phyloP scores from a whole-genome alignment of 1,284 basidiomycete genomes.

The Tilletia caries region DNA sequence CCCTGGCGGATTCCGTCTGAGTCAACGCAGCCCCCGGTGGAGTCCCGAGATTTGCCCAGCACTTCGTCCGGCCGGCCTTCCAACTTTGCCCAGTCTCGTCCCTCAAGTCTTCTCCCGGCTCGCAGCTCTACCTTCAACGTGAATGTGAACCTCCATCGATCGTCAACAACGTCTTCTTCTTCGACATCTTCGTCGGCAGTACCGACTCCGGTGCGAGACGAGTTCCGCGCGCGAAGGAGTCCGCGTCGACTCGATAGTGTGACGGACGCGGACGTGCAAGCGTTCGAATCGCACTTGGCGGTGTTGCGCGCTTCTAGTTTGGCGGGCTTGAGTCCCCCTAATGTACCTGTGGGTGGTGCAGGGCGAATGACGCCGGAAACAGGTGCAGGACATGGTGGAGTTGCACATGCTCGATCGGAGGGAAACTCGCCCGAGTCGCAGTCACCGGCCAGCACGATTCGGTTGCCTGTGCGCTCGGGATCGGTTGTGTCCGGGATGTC shows the following conservation, averaged over 20 bases:
- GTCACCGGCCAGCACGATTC: not conserved
- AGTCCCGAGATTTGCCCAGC: too few species aligned
- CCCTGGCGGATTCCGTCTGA: not conserved
- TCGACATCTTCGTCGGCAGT: not conserved
- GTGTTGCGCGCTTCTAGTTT: not conserved
- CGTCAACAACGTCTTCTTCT: not conserved
- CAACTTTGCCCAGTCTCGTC: not conserved
- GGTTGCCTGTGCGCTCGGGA: not conserved
- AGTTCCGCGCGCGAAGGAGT: not conserved
- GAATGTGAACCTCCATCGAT: not conserved
- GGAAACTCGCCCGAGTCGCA: too few species aligned
- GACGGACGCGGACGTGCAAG: not conserved
- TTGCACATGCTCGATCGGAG: too few species aligned
- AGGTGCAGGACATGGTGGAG: too few species aligned
- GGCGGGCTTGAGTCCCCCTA: too few species aligned
- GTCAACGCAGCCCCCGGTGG: not conserved
- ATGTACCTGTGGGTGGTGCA: too few species aligned
- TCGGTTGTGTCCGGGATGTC: too few species aligned
- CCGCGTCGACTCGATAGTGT: not conserved
- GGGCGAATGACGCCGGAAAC: too few species aligned
- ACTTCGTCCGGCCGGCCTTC: not conserved
- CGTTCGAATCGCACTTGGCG: not conserved
- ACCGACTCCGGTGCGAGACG: not conserved
- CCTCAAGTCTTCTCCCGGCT: not conserved
- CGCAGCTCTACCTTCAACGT: not conserved